A percentile compares a stretch with the other conserved stretches of the same genome.
These are phyloP conservation scores for Schizochytrium sp. DNA, from an alignment of 108 stramenopile species.

Conservation along the genomic window DNA sequence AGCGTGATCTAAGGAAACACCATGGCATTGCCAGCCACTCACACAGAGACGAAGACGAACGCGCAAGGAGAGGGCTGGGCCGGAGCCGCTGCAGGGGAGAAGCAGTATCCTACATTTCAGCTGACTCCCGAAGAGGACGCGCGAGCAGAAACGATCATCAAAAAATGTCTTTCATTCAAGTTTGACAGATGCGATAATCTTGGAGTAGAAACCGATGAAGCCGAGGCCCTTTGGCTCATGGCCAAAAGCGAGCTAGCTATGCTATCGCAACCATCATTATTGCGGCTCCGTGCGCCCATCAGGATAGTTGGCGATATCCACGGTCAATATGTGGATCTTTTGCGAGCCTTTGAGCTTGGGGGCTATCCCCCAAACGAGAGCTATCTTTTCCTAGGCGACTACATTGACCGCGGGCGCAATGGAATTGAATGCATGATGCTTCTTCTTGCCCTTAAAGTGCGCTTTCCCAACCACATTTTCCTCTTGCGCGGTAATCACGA, in stretches of 20 bases:
- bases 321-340: conserved; percentile 69
- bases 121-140: neutral
- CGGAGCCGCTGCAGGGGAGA: no score
- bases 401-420: conserved; percentile 97
- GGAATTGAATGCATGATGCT: conserved; percentile 93
- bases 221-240: neutral
- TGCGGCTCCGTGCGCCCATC: conserved; percentile 24
- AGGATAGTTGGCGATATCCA: conserved; percentile 57
- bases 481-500: conserved; percentile 97
- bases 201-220: neutral
- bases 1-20: no score
- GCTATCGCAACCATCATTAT: conserved; percentile 24
- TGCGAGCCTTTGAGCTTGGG: conserved; percentile 69
- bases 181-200: neutral
- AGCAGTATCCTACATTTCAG: no score
- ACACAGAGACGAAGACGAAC: no score
- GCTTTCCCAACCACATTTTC: conserved; percentile 99
- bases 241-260: neutral
- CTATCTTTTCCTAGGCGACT: conserved; percentile 96
- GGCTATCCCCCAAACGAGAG: conserved; percentile 71
- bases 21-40: no score
- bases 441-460: conserved; percentile 94
- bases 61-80: no score
- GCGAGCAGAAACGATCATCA: neutral
- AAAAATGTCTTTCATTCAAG: neutral